Base-by-base conservation (phyloP, 805 yeast species). In the Hanseniaspora mollemarum region DNA sequence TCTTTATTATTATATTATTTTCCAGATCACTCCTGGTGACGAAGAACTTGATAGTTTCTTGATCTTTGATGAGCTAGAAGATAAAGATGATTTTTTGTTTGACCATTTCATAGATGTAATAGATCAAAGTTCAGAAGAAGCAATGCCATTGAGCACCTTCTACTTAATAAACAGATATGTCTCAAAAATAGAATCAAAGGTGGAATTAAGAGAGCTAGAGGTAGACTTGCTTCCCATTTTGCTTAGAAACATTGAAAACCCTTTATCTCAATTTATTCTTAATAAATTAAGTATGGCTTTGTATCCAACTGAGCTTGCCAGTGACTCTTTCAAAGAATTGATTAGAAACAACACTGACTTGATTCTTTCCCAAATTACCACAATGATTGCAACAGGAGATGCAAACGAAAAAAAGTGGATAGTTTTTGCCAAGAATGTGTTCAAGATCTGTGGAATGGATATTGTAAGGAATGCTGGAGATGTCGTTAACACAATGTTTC, bases 401-500 rank as follows among this genome's bases (percentile, higher is more conserved):
- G 15, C 16, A 2, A 29, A 9, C 18, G 16, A 26, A 16, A 32
- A 29, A 12, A 22, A 39, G 15, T 46, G 50, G 50, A 38, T 46
- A 8, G 26, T n/a, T 8, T 38, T 46, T 28, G 39, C 50, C 2
- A 46, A 38, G 21, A 46, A 24, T 22, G 35, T 38, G 6, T 46
- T 38, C 24, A 24, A 39, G 3, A 32, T 46, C 13, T 46, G 50
- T 39, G 50, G 50, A 4, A 22, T 46, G 4, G 43, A 39, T n/a
- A 10, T 46, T 21, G 50, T 46, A n/a, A 26, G 24, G 9, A 46
- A 46, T 13, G 43, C 50, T 0, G 36, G 32, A 15, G 50, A 46
- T 31, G 39, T 46, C 3, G 24, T 46, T 33, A 46, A 39, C 26
- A 31, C 39, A 25, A 39, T 46, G 50, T 46, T 46, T 38, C 25